Evolutionary conservation across 495 filamentous ascomycete species (phyloP), one percentile per base, ranked within the genome.

Genomic region (Barbatosphaeria neglecta): DNA sequence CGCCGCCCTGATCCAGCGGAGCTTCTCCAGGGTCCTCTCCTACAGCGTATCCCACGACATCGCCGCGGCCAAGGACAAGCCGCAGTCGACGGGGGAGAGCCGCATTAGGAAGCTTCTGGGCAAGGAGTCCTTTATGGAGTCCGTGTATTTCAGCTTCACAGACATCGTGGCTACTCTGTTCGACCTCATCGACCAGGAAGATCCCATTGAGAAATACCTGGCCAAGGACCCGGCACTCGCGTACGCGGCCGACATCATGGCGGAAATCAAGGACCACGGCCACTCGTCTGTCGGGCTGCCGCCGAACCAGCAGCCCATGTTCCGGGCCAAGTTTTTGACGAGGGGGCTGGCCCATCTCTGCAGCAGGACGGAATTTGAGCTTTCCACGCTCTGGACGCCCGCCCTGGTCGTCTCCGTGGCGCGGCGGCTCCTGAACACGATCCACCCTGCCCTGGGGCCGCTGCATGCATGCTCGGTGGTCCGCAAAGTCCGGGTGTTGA

Each of bases 381-480:
- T 74, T 4, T 63, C 71, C 17, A 72, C 64, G 3, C 71, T 95
- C 20, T 98, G 88, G 88, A 83, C 81, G 2, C 80, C 87, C 20
- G 67, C 81, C 9, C 67, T 90, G 22, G 80, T 86, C 25, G 78
- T 80, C 0, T 84, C 82, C 54, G 75, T 95, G 15, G 81, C 83
- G 40, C 81, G 93, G 19, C 81, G 77, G 39, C 70, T 97, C 9
- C 64, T 96, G 23, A 80, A 87, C 57, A 80, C 82, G 3, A 81
- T 95, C 40, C 80, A 95, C 57, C 80, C 86, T n/a, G 87, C 89
- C 1, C 66, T 95, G 10, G 93, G 92, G 2, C 83, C 90, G 15
- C 68, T 95, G 11, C 82, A 94, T 64, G 82, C 84, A 28, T 94
- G 86, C 57, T 80, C 86, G 8, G 79, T 94, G 3, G 76, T 99